These are phyloP conservation scores for Rhodotorula babjevae DNA, from an alignment of 768 basidiomycete genomes.

Conservation along the genomic window DNA sequence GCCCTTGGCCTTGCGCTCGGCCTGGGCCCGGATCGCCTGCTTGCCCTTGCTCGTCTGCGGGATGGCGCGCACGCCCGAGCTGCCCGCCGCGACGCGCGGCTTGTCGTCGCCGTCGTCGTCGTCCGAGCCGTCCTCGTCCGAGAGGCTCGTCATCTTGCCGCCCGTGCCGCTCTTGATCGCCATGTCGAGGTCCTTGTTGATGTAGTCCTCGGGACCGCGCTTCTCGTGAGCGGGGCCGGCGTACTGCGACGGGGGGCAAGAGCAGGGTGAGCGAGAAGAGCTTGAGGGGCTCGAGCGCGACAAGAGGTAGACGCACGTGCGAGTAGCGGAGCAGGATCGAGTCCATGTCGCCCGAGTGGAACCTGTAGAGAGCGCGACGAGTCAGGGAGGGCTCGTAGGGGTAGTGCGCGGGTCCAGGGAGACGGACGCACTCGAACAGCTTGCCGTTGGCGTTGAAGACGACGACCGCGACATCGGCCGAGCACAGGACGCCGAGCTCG, in stretches of 20 bases:
- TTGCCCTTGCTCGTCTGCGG: constrained; percentile 14
- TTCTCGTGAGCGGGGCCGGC: constrained; percentile 33
- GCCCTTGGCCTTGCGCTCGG: constrained; percentile 10
- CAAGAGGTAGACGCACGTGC: constrained; percentile 21
- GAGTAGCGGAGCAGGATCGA: constrained; percentile 30
- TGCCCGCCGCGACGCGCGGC: constrained; percentile 2
- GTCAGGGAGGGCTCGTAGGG: no score
- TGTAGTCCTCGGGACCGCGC: constrained; percentile 33
- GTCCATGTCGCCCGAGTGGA: constrained; percentile 37
- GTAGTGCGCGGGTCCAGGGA: no score
- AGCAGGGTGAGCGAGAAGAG: no score
- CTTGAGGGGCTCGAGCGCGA: no score
- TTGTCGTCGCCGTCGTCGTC: constrained; percentile 5
- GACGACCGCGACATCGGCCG: constrained; percentile 43
- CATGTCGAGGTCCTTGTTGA: constrained; percentile 19
- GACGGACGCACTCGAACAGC: constrained; percentile 35
- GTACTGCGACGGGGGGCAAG: no score
- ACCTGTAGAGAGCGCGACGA: background rate
- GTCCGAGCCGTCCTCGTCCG: constrained; percentile 23
- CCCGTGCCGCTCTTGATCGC: constrained; percentile 15
- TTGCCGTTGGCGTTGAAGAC: constrained; percentile 42
- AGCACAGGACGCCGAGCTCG: constrained; percentile 42
- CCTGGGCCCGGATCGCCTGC: constrained; percentile 16
- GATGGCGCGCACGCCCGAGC: constrained; percentile 11
- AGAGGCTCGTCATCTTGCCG: constrained; percentile 29